A percentile compares a stretch with the other conserved stretches of the same genome.
These are phyloP conservation scores for Metarhizium rileyi DNA, from an alignment of 2,329 filamentous ascomycete genomes.

Conservation along the genomic window DNA sequence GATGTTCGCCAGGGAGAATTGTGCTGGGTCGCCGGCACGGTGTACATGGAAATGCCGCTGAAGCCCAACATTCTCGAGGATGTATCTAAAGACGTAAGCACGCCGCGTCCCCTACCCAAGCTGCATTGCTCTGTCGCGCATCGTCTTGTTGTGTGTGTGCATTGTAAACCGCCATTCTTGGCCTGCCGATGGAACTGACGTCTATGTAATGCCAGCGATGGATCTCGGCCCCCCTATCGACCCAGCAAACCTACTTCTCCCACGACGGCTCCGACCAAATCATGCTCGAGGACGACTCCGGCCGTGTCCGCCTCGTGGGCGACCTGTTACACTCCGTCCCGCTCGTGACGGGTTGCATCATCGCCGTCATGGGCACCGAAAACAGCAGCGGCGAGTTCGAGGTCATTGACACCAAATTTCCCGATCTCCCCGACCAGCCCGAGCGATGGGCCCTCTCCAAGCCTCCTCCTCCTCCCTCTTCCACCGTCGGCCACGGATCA, in stretches of 20 bases:
- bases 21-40: slow-evolving; percentile 89
- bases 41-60: slow-evolving; percentile 94
- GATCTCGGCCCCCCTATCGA: slow-evolving; percentile 71
- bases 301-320: slow-evolving; percentile 72
- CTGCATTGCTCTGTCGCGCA: no score
- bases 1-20: slow-evolving; percentile 93
- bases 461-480: slow-evolving; percentile 18
- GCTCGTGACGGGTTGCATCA: slow-evolving; percentile 85
- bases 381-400: slow-evolving; percentile 89
- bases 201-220: slow-evolving; percentile 67
- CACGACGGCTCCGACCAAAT: slow-evolving; percentile 52
- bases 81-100: slow-evolving; percentile 74
- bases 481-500: slow-evolving; percentile 21
- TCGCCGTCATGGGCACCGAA: slow-evolving; percentile 92
- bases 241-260: slow-evolving; percentile 66
- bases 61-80: slow-evolving; percentile 96
- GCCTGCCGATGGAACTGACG: background rate
- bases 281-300: slow-evolving; percentile 94
- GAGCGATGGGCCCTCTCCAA: slow-evolving; percentile 66
- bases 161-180: slow-evolving; percentile 7
- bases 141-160: no score
- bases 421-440: slow-evolving; percentile 76
- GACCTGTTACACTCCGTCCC: slow-evolving; percentile 55
- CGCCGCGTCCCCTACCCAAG: background rate
- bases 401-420: slow-evolving; percentile 79